Base-by-base conservation (phyloP, 202 grass and related monocot genomes). In the Eragrostis tef region DNA sequence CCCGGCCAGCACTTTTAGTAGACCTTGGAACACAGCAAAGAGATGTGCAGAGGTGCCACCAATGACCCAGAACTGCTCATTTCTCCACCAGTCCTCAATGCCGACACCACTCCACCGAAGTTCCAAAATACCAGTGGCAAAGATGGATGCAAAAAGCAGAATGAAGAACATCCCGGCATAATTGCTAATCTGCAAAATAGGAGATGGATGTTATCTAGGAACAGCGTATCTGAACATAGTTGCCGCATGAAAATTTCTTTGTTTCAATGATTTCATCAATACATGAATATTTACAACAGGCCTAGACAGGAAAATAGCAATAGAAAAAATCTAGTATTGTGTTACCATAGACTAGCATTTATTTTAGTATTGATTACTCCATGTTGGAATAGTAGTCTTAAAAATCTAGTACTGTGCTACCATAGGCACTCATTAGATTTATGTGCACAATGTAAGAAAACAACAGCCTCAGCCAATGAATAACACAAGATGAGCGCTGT, bases 71-170 rank as follows among this genome's bases (percentile, higher is more conserved):
- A 97, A 97, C 81, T 97, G 94, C 64, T 94, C 94, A 26, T 97
- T 97, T 85, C 94, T 93, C 94, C 94, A 97, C 94, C 89, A 97
- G 67, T 97, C 94, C 68, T 97, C 94, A 19, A 97, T 97, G 43
- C 94, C 91, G 10, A 94, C 91, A 84, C 94, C 94, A 82, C 94
- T 97, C 94, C 94, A 97, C 25, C 82, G 77, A 26, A 97, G 91
- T 77, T 97, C 94, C 74, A 97, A 73, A 81, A 97, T 88, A 82
- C 94, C 94, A 0, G 94, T 97, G 16, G 89, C 79, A 6, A 97
- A 90, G 21, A 97, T 97, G 41, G 94, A 97, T 31, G 84, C 86
- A 1, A 97, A 97, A 78, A 97, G 91, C 51, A 97, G 91, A 83
- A 97, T 97, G 58, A 97, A 97, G 79, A 90, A 97, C 79, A 85